Conservation (phyloP, 1,284 basidiomycete genomes). For the Malassezia furfur region DNA sequence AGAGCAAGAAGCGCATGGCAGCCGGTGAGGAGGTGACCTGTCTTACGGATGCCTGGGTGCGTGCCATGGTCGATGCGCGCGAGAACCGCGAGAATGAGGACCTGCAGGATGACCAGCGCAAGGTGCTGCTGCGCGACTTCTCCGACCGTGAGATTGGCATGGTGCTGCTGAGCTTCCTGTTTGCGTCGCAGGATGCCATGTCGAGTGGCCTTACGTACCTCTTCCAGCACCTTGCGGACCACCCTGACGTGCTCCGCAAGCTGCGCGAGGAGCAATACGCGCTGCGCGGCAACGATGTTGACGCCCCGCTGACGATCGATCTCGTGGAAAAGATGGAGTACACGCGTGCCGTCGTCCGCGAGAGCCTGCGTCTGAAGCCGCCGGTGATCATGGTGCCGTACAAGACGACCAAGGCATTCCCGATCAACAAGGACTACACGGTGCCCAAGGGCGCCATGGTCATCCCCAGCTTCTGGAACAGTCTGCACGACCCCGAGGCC, state of each 20-base stretch:
- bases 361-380: constrained; percentile 77
- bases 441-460: constrained; percentile 86
- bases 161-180: constrained; percentile 86
- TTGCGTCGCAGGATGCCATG: constrained; percentile 98
- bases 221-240: constrained; percentile 90
- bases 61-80: constrained; percentile 58
- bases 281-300: constrained; percentile 68
- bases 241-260: constrained; percentile 78
- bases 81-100: constrained; percentile 55
- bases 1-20: constrained; percentile 75
- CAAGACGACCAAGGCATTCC: constrained; percentile 76
- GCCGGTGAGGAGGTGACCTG: constrained; percentile 72
- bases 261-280: constrained; percentile 82
- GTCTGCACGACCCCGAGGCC: constrained; percentile 76
- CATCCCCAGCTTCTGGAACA: constrained; percentile 86
- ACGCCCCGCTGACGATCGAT: constrained; percentile 75
- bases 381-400: constrained; percentile 79
- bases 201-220: constrained; percentile 68
- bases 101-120: constrained; percentile 49
- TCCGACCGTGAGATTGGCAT: constrained; percentile 90
- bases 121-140: constrained; percentile 61
- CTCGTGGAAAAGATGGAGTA: constrained; percentile 87
- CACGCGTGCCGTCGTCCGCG: constrained; percentile 80
- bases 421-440: constrained; percentile 78
- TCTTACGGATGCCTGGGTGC: constrained; percentile 86